phyloP scores from a whole-genome alignment of 73 alveolate species.

The Diophrys appendiculata region DNA sequence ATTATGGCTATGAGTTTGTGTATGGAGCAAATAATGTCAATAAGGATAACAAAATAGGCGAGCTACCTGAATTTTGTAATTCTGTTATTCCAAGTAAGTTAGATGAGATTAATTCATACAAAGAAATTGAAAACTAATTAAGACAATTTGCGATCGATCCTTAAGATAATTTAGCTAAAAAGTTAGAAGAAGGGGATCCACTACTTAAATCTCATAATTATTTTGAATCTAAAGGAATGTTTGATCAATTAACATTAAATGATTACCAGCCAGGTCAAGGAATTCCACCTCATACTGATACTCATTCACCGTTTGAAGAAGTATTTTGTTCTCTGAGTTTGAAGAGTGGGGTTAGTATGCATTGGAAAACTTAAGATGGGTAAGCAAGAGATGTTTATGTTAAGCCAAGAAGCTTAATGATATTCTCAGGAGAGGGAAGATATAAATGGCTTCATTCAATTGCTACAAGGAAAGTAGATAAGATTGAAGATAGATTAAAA shows the following conservation, averaged over 20 bases:
- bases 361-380: conserved; percentile 68
- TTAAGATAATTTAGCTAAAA: too few relatives aligned
- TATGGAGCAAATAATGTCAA: conserved; percentile 73
- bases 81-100: conserved; percentile 17
- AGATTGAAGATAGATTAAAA: conserved; percentile 64
- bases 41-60: conserved; percentile 44
- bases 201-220: not conserved
- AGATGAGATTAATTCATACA: conserved; percentile 1
- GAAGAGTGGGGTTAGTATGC: conserved; percentile 70
- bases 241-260: conserved; percentile 71
- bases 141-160: too few relatives aligned
- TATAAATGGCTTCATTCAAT: conserved; percentile 80
- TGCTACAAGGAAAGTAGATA: conserved; percentile 78
- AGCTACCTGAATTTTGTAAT: conserved; percentile 44
- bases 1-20: conserved; percentile 83
- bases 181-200: conserved; percentile 27
- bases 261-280: conserved; percentile 86
- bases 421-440: conserved; percentile 76
- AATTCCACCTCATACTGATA: conserved; percentile 85
- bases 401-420: conserved; percentile 66
- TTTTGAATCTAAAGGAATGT: conserved; percentile 33
- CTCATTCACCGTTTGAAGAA: conserved; percentile 85
- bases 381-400: conserved; percentile 62
- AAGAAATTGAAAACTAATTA: too few relatives aligned
- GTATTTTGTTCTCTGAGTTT: conserved; percentile 61